Base-by-base conservation (phyloP, 2,329 filamentous ascomycete genomes). In the Fusarium odoratissimum region DNA sequence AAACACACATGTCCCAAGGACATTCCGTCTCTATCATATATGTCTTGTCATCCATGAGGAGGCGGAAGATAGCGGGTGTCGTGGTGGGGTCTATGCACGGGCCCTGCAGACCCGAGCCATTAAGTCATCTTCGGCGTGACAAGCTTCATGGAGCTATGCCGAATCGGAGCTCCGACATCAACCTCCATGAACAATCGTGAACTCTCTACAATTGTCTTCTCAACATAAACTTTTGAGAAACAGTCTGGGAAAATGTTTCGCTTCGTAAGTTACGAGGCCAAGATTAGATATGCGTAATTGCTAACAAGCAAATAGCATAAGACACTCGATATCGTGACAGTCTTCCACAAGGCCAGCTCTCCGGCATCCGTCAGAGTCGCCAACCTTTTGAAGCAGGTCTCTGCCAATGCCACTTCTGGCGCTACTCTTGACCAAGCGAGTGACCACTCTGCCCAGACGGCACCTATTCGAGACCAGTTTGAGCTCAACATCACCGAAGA, bases 291-390 rank as follows among this genome's bases (percentile, higher is more conserved):
- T 33, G 11, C 5, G n/a, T 54, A 54, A 64, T 67, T 57, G 55
- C 77, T 79, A 58, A 79, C 60, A 10, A 44, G 45, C 45, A 35
- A 58, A 33, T 78, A 95, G 92, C 89, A 87, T 84, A 95, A 94
- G 87, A 89, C 92, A 75, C 89, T 93, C 82, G 95, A 98, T 86
- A 93, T 97, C 75, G 90, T 98, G 81, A 98, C 95, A 69, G 91
- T 99, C 86, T 99, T 98, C 88, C 95, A 98, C 89, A 93, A 93
- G 83, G 90, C 95, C 64, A 88, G 87, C 77, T 89, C 89, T 60
- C 89, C 92, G 28, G 87, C 92, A 72, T 98, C 95, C 7, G 86
- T 90, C 56, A 90, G 92, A 67, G 92, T 92, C 37, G 89, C 92
- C 69, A 91, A 89, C 45, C 84, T 97, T 59, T 89, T 98, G 68